Percentiles rank a stretch among this genome's conserved stretches.
These are phyloP conservation scores for Mimosa bimucronata DNA, from an alignment of 306 rosid species.

Conservation along the genomic window DNA sequence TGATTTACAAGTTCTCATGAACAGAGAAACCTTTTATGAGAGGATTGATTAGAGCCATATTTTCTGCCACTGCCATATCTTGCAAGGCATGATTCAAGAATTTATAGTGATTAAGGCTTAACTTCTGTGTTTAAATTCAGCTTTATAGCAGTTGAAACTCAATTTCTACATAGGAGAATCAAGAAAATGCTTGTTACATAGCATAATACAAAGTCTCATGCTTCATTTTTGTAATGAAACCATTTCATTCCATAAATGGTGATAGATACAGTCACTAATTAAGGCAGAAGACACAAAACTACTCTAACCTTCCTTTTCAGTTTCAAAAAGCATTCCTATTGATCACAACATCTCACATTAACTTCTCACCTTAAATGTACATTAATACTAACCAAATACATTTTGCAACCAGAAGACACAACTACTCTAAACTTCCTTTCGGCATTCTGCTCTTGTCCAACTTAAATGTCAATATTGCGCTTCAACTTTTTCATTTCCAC, in stretches of 20 bases:
- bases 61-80: too few species aligned
- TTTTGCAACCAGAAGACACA: too few species aligned
- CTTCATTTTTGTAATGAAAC: background rate
- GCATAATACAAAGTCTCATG: background rate
- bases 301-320: too few species aligned
- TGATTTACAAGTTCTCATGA: too few species aligned
- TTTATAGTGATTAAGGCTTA: background rate
- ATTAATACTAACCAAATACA: too few species aligned
- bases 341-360: slow-evolving; percentile 24
- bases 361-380: slow-evolving; percentile 82
- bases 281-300: background rate
- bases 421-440: too few species aligned
- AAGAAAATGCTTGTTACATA: background rate
- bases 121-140: background rate
- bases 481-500: too few species aligned
- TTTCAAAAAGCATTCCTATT: slow-evolving; percentile 23
- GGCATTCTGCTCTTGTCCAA: too few species aligned
- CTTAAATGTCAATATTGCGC: too few species aligned
- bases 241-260: background rate
- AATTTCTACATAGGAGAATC: background rate
- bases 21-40: too few species aligned
- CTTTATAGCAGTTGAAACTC: background rate
- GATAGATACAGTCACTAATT: background rate
- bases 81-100: too few species aligned
- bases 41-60: too few species aligned